Percentiles rank a stretch among this genome's conserved stretches.
phyloP scores from a whole-genome alignment of 2,329 filamentous ascomycete species.

The Cladosporium sp. region DNA sequence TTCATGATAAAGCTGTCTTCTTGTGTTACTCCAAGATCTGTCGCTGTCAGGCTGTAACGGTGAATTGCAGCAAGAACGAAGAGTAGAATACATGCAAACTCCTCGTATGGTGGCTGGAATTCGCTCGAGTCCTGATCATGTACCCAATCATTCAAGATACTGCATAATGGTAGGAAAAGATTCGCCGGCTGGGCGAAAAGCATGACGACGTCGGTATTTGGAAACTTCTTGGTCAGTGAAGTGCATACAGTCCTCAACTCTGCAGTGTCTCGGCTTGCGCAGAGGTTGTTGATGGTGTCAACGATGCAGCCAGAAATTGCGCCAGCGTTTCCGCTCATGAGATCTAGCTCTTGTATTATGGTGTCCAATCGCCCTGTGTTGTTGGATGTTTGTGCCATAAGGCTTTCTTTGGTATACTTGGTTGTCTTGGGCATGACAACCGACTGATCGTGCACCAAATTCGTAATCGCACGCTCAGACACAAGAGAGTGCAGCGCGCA shows the following conservation, averaged over 20 bases:
- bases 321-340: conserved; percentile 86
- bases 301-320: conserved; percentile 69
- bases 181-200: conserved; percentile 67
- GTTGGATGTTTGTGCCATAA: conserved; percentile 72
- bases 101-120: conserved; percentile 80
- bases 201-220: conserved; percentile 69
- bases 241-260: conserved; percentile 71
- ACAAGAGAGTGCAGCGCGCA: conserved; percentile 88
- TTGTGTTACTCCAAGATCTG: conserved; percentile 60
- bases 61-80: conserved; percentile 71
- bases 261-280: conserved; percentile 71
- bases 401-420: conserved; percentile 70
- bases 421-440: conserved; percentile 70
- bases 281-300: conserved; percentile 55
- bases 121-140: conserved; percentile 80
- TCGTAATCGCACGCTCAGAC: conserved; percentile 70
- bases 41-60: conserved; percentile 61
- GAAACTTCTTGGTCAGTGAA: conserved; percentile 67
- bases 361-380: conserved; percentile 72
- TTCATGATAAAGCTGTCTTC: conserved; percentile 65
- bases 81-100: conserved; percentile 74
- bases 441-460: conserved; percentile 77
- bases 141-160: conserved; percentile 71
- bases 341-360: conserved; percentile 76
- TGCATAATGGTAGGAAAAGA: conserved; percentile 70